Percentiles rank a stretch among this genome's conserved stretches.
phyloP scores from a whole-genome alignment of 306 rosid species.

The Inga leiocalycina region DNA sequence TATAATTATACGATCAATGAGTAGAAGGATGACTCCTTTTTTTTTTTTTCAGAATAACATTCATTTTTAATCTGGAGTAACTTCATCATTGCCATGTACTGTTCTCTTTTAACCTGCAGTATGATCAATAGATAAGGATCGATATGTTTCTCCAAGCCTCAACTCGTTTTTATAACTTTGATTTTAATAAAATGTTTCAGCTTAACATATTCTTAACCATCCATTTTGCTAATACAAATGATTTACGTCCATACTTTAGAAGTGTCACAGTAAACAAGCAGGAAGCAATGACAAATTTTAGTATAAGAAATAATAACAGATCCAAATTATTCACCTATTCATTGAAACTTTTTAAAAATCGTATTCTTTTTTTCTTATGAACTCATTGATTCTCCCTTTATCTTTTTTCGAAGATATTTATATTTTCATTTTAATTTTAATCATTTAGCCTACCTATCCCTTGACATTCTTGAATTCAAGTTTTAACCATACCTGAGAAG shows the following conservation, averaged over 20 bases:
- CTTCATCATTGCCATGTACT: neutral
- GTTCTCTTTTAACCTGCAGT: neutral
- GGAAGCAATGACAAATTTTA: no score
- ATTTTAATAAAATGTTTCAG: neutral
- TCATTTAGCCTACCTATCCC: neutral
- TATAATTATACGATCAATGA: neutral
- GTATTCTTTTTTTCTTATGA: no score
- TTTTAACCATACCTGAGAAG: no score
- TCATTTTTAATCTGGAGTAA: constrained; percentile 24
- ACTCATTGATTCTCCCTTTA: no score
- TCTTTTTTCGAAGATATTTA: no score
- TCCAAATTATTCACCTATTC: no score
- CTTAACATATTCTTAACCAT: neutral
- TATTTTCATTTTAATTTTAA: no score
- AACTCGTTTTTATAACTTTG: neutral
- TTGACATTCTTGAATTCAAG: neutral
- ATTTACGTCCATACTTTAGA: neutral
- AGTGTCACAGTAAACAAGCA: no score
- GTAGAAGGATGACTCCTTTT: neutral
- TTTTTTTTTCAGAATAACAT: neutral
- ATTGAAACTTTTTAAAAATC: no score
- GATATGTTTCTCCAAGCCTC: constrained; percentile 26
- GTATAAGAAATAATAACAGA: no score
- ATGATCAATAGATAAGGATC: neutral
- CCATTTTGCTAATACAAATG: neutral